A percentile compares a stretch with the other conserved stretches of the same genome.
phyloP scores from a whole-genome alignment of 257 asterid species.

The Parsonsia alboflavescens region DNA sequence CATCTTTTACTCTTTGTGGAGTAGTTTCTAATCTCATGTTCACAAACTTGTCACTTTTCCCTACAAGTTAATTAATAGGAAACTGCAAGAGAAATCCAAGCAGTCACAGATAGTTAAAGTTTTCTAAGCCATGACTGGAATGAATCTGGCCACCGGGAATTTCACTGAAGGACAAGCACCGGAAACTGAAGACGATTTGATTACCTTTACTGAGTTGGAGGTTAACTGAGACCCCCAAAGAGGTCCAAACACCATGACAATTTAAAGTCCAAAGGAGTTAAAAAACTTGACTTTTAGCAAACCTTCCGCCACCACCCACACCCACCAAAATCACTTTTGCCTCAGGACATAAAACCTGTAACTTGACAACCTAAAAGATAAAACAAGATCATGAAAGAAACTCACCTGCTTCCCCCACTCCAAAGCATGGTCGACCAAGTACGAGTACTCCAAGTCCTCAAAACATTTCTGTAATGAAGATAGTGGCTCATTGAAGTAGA shows the following conservation, averaged over 20 bases:
- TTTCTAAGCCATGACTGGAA: neutral
- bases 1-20: neutral
- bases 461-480: constrained; percentile 96
- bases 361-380: constrained; percentile 13
- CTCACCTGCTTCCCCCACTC: constrained; percentile 94
- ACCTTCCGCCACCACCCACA: neutral
- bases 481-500: constrained; percentile 95
- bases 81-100: neutral
- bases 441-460: constrained; percentile 93
- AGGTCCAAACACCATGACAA: neutral
- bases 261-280: neutral
- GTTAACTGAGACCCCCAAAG: neutral
- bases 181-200: neutral
- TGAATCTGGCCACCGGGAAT: no score
- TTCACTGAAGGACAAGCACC: neutral
- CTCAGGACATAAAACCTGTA: neutral
- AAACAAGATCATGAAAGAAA: constrained; percentile 18
- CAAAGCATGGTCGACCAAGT: constrained; percentile 85
- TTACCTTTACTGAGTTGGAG: neutral
- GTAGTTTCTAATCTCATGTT: neutral
- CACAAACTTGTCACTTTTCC: no score
- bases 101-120: neutral
- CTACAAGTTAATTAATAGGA: no score
- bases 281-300: neutral
- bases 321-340: neutral